Base-by-base conservation (phyloP, 371 early-diverging fungal genomes). In the Mortierella sp. region DNA sequence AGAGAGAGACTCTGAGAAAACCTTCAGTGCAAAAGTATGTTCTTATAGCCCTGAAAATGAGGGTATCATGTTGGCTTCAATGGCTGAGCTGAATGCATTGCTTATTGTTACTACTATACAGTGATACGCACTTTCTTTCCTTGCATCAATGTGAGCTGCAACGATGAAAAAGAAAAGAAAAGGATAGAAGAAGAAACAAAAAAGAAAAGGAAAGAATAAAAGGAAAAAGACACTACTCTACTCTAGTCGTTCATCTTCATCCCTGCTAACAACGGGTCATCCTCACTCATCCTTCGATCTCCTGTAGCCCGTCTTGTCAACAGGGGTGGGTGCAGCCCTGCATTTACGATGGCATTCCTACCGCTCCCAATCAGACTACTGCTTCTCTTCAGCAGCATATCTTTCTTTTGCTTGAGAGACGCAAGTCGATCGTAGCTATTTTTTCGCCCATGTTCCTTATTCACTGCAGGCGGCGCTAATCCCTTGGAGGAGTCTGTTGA, bases 271-370 rank as follows among this genome's bases (percentile, higher is more conserved):
- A 69, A 46, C 5, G 79, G 73, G 26, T 79, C 79, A 51, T 79
- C 79, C 14, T 79, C 73, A 37, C 72, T 79, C 56, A 66, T 25
- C 63, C 79, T 56, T 25, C 73, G 69, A 19, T 79, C 79, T 9
- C 72, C 79, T 48, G 72, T 16, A 30, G 69, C 66, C 9, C 73
- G 37, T 37, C 37, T 37, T 37, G 37, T 5, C 37, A 37, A 37
- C 37, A 37, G 37, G 5, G 37, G 37, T 37, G 37, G 37, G 37
- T 37, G 37, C 9, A 37, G 9, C 9, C 37, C 37, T 3, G 37
- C 37, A 9, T 37, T 37, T 37, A 9, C 37, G 9, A 37, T 37
- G 3, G 50, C 63, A 44, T 26, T 62, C 19, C 48, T 48, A 14
- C 37, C 37, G 7, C 37, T 37, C 9, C 37, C 61, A 21, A 14